Base-by-base conservation (phyloP, 2,329 filamentous ascomycete species). In the Phyllosticta paracitricarpa region DNA sequence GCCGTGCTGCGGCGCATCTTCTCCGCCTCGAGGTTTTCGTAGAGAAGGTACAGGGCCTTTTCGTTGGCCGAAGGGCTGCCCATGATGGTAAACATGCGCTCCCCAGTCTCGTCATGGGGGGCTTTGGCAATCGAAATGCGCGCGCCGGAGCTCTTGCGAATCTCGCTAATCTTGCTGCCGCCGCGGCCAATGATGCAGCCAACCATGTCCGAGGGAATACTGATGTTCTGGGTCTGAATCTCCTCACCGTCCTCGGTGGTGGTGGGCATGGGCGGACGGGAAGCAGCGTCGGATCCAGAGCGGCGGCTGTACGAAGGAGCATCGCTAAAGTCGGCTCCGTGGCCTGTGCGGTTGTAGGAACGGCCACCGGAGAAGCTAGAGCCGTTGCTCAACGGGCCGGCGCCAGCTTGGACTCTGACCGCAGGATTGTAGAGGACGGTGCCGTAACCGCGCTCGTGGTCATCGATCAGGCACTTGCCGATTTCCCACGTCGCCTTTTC, bases 41-140 rank as follows among this genome's bases (percentile, higher is more conserved):
- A 99, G 65, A 99, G 82, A 59, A 99, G 86, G 77, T 96, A 97
- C 28, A 99, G 82, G 4, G 94, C 94, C 68, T 91, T 93, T 78
- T 99, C 94, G 70, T 99, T 99, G 66, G 91, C 91, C 77, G 88
- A 88, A 63, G 90, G 87, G 64, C 89, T 95, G 67, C 94, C 94
- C 84, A 96, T 97, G 74, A 99, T 99, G 71, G 94, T 99, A 80
- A 99, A 99, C 94, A 99, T 99, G 70, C 94, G 88, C 82, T 99
- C 94, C 67, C 94, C 94, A 63, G 91, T 95, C 68, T 97, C 94
- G 69, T 99, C 94, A 71, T 99, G 94, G 61, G 94, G 91, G 55
- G 92, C 88, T 82, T 97, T 97, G 69, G 93, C 93, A 75, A 97
- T 97, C 54, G 92, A 97, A 78, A 99, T 99, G 70, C 93, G 89